A percentile compares a stretch with the other conserved stretches of the same genome.
These are phyloP conservation scores for Diospyros kaki DNA, from an alignment of 148 eudicot genomes.

Conservation along the genomic window DNA sequence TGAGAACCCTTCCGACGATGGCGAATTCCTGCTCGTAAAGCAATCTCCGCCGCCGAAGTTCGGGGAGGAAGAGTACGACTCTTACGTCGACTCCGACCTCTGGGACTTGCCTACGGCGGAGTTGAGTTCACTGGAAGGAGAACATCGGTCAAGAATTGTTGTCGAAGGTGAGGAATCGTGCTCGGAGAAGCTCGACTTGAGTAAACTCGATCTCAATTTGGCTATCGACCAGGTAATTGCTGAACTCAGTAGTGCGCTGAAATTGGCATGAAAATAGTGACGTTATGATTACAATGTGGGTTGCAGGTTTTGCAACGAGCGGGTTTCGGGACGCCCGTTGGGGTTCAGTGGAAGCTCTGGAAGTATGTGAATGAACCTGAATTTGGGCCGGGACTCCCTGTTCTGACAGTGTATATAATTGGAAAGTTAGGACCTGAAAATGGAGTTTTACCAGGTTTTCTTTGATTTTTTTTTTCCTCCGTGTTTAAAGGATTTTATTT, in stretches of 20 bases:
- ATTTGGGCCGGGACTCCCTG: constrained; percentile 70
- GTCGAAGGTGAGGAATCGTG: constrained; percentile 43
- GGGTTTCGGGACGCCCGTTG: constrained; percentile 37
- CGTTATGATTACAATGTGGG: constrained; percentile 4
- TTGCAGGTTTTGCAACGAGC: constrained; percentile 57
- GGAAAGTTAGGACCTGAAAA: constrained; percentile 26
- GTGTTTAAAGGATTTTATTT: not conserved
- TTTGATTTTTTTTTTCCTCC: not conserved
- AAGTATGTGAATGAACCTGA: constrained; percentile 74
- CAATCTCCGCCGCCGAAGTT: constrained; percentile 66
- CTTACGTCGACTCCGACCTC: constrained; percentile 70
- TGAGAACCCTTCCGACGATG: constrained; percentile 38
- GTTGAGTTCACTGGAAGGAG: constrained; percentile 24
- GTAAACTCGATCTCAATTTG: constrained; percentile 42
- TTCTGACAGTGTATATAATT: constrained; percentile 58
- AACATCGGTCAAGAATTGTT: constrained; percentile 21
- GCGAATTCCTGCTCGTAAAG: constrained; percentile 46
- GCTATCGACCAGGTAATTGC: constrained; percentile 50
- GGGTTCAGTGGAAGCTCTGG: constrained; percentile 51
- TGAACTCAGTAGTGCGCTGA: not conserved
- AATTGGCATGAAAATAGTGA: not conserved
- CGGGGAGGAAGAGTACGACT: constrained; percentile 67
- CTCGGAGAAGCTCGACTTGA: constrained; percentile 33
- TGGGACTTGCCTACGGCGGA: constrained; percentile 71
- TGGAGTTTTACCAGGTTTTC: constrained; percentile 49